Evolutionary conservation across 116 monocot genomes (phyloP), one percentile per base, ranked within the genome.

Genomic region (Zostera marina): DNA sequence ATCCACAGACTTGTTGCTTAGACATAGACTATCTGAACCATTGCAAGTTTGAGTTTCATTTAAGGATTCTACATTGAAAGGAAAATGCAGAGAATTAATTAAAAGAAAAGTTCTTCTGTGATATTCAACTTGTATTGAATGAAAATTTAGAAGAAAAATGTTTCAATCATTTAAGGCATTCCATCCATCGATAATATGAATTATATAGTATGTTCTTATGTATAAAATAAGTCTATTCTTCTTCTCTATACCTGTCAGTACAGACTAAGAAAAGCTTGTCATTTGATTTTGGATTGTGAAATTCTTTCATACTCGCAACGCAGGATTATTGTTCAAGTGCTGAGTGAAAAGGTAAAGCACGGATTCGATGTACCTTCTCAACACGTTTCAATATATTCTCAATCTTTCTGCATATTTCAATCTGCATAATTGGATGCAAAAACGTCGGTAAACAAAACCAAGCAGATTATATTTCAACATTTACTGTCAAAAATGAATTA

Each of bases 221-320:
- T n/a, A 32, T 32, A 32, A 5, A 26, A 26, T 1, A 32, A 32
- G 32, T 32, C 32, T 22, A n/a, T n/a, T n/a, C n/a, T n/a, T n/a
- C n/a, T n/a, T n/a, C n/a, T n/a, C n/a, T n/a, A 52, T 76, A 94
- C 94, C 94, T 83, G 51, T 94, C 94, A 8, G 94, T 94, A 76
- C 89, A 96, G 23, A 89, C 67, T 12, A 96, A 74, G 54, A 89
- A 96, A 65, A 78, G 69, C 13, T 70, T 65, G 40, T 79, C 82
- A 32, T 72, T 65, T 44, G 85, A 70, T 14, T 72, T 66, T 46
- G 77, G 64, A 66, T 58, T 68, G 56, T 85, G 78, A 68, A 96
- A 96, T 47, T 85, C 89, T 54, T 74, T 76, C 72, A 96, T 76
- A 74, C 89, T 89, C 25, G 80, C 46, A 8, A 80, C 66, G 9